Conservation (phyloP, 305 asterid genomes). For the Rubia peregrina region DNA sequence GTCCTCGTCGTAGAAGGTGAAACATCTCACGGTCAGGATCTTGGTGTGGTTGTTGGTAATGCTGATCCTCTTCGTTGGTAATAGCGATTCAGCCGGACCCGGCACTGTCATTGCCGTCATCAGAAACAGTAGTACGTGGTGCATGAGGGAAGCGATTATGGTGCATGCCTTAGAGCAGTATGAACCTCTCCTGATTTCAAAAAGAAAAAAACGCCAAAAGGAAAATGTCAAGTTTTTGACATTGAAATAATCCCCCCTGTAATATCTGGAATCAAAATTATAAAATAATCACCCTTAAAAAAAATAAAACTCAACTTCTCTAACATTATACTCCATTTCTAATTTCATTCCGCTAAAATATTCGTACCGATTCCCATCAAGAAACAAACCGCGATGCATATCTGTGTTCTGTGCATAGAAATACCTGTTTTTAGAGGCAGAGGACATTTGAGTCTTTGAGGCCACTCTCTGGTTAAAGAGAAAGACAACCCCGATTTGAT, state of each 20-base stretch:
- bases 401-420: neutral
- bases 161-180: neutral
- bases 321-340: no score
- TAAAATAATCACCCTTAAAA: neutral
- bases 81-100: neutral
- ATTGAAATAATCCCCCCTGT: neutral
- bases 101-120: neutral
- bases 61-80: slow-evolving; percentile 3
- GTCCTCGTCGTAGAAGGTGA: slow-evolving; percentile 37
- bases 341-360: neutral
- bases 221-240: neutral
- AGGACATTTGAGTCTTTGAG: neutral
- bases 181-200: no score
- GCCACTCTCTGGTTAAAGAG: neutral
- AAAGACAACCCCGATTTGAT: neutral
- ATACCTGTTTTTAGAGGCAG: slow-evolving; percentile 6
- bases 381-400: neutral
- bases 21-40: slow-evolving; percentile 55
- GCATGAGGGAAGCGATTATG: neutral
- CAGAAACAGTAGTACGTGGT: neutral
- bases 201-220: neutral
- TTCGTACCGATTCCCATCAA: neutral
- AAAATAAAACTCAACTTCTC: no score
- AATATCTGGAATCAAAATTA: neutral
- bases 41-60: slow-evolving; percentile 61